These are phyloP conservation scores for Metschnikowia arizonensis DNA, from an alignment of 805 yeast genomes.

Conservation along the genomic window DNA sequence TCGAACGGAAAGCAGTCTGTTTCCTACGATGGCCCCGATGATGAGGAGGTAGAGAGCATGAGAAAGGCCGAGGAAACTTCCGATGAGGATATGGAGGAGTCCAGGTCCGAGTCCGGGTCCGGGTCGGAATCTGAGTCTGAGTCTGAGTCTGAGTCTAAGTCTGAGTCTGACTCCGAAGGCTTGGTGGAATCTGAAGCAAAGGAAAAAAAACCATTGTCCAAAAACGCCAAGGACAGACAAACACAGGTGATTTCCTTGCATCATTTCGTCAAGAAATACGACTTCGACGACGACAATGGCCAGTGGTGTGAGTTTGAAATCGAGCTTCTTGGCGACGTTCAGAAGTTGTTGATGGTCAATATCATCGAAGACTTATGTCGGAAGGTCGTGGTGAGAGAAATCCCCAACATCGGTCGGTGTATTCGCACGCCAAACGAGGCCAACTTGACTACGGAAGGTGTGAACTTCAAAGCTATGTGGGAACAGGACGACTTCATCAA, in stretches of 20 bases:
- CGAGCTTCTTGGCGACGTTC: slow-evolving; percentile 78
- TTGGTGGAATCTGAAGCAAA: slow-evolving; percentile 12
- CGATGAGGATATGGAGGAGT: slow-evolving; percentile 53
- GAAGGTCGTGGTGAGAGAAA: slow-evolving; percentile 86
- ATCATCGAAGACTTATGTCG: slow-evolving; percentile 90
- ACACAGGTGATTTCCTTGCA: slow-evolving; percentile 72
- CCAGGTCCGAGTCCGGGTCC: slow-evolving; percentile 21
- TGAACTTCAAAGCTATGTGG: slow-evolving; percentile 97
- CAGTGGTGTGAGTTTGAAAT: slow-evolving; percentile 90
- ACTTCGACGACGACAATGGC: slow-evolving; percentile 85
- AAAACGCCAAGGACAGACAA: slow-evolving; percentile 79
- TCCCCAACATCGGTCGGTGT: slow-evolving; percentile 89
- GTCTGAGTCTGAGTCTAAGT: slow-evolving; percentile 36
- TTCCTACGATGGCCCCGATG: slow-evolving; percentile 93
- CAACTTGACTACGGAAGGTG: slow-evolving; percentile 92
- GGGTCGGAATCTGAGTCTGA: slow-evolving; percentile 26
- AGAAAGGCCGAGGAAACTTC: slow-evolving; percentile 74
- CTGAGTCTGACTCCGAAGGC: slow-evolving; percentile 26
- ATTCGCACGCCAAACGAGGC: slow-evolving; percentile 62
- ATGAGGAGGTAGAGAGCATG: slow-evolving; percentile 89
- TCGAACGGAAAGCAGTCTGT: slow-evolving; percentile 77
- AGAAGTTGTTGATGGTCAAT: slow-evolving; percentile 95
- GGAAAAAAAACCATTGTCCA: slow-evolving; percentile 35
- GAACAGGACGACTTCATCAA: slow-evolving; percentile 90
- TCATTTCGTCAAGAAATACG: slow-evolving; percentile 69